phyloP scores from a whole-genome alignment of 202 grass and related monocot species.

The Musa balbisiana region DNA sequence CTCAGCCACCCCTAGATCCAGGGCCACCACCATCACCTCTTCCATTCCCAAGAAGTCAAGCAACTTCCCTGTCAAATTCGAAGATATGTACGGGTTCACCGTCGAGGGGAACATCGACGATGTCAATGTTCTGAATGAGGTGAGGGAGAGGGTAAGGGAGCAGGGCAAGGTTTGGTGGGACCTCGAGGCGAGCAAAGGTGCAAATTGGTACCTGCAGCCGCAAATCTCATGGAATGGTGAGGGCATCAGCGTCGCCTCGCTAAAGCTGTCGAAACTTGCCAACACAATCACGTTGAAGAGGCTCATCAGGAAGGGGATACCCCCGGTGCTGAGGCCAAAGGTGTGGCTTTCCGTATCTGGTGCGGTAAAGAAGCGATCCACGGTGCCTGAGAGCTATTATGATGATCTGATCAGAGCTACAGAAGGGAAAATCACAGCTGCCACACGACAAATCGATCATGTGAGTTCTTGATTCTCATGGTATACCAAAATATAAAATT shows the following conservation, averaged over 20 bases:
- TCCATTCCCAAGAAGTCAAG: constrained; percentile 28
- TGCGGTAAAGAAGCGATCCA: constrained; percentile 78
- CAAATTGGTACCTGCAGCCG: constrained; percentile 85
- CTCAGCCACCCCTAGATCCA: constrained; percentile 17
- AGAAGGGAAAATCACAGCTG: constrained; percentile 67
- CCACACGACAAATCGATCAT: constrained; percentile 86
- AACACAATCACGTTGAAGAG: constrained; percentile 71
- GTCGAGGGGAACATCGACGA: constrained; percentile 87
- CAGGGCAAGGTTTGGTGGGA: constrained; percentile 92
- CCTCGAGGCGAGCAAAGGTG: constrained; percentile 71
- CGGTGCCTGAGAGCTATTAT: constrained; percentile 87
- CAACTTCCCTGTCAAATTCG: constrained; percentile 62
- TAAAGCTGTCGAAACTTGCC: constrained; percentile 72
- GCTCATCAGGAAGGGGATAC: constrained; percentile 84
- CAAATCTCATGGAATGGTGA: constrained; percentile 62
- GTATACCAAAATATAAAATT: neutral
- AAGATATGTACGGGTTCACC: constrained; percentile 76
- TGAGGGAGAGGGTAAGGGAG: constrained; percentile 82
- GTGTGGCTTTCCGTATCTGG: constrained; percentile 85
- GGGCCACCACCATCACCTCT: constrained; percentile 21
- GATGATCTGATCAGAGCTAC: constrained; percentile 77
- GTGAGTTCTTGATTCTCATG: constrained; percentile 39
- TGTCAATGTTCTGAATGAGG: constrained; percentile 87
- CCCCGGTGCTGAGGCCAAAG: constrained; percentile 59
- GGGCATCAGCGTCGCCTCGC: constrained; percentile 49